Evolutionary conservation across 306 rosid genomes (phyloP).

Genomic region (Prunus fruticosa): DNA sequence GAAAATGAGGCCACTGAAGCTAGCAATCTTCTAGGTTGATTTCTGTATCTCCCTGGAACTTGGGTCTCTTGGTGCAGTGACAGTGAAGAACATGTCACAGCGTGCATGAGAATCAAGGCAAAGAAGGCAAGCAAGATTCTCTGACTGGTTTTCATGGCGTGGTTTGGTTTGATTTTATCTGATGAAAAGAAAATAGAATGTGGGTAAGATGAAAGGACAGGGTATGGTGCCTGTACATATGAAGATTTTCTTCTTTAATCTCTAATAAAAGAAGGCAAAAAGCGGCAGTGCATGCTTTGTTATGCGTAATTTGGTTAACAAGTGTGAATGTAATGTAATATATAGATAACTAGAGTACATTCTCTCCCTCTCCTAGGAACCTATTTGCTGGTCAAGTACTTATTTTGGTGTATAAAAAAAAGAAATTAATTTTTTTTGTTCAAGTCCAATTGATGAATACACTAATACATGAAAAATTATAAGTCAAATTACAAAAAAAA

Average conservation of each 20-base stretch:
- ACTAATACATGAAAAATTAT: too few species aligned
- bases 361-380: background rate
- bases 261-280: background rate
- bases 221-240: constrained; percentile 26
- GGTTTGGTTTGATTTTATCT: background rate
- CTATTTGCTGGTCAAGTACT: background rate
- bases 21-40: constrained; percentile 44
- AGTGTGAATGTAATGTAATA: background rate
- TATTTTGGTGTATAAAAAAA: too few species aligned
- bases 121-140: constrained; percentile 36
- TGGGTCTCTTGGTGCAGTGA: constrained; percentile 27
- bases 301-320: constrained; percentile 11
- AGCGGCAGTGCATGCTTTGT: constrained; percentile 25
- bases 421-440: too few species aligned
- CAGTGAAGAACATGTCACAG: constrained; percentile 28
- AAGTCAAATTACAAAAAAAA: too few species aligned
- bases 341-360: background rate
- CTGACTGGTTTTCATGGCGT: constrained; percentile 52
- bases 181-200: constrained; percentile 19
- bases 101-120: constrained; percentile 37
- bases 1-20: constrained; percentile 32
- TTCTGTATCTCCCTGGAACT: constrained; percentile 27
- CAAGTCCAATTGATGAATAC: too few species aligned
- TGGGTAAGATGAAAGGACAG: background rate
- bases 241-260: background rate